phyloP scores from a whole-genome alignment of 2,329 filamentous ascomycete genomes.

The Alternaria angustiovoidea region DNA sequence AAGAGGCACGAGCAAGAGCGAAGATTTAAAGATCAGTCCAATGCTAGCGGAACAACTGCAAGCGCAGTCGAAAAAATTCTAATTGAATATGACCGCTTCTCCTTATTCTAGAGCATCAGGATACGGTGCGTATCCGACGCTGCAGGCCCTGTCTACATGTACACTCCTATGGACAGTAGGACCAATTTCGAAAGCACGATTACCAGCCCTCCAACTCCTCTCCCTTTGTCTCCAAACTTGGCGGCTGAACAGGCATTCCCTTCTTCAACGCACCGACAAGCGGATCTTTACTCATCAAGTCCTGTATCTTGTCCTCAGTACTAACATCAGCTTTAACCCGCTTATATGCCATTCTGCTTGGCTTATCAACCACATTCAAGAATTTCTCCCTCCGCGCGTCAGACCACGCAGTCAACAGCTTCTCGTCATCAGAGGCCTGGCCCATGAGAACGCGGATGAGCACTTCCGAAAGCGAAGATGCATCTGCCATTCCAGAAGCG shows the following conservation, averaged over 20 bases:
- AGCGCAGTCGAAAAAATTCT: too few species aligned
- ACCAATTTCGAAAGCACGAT: background rate
- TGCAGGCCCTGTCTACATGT: too few species aligned
- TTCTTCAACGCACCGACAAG: slow-evolving; percentile 40
- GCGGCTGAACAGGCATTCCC: slow-evolving; percentile 43
- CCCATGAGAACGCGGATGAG: slow-evolving; percentile 33
- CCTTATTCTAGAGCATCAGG: too few species aligned
- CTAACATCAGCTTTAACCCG: slow-evolving; percentile 38
- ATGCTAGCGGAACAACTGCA: too few species aligned
- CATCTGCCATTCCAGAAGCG: slow-evolving; percentile 47
- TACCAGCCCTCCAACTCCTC: slow-evolving; percentile 42
- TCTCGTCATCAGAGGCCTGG: slow-evolving; percentile 25
- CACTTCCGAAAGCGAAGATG: slow-evolving; percentile 39
- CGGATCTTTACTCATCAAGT: slow-evolving; percentile 36
- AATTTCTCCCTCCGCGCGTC: slow-evolving; percentile 47
- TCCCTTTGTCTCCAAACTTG: slow-evolving; percentile 35
- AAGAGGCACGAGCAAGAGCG: too few species aligned
- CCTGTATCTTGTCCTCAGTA: slow-evolving; percentile 35
- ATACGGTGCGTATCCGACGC: too few species aligned
- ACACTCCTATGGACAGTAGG: background rate
- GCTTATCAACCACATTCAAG: slow-evolving; percentile 45
- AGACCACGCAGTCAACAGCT: slow-evolving; percentile 48
- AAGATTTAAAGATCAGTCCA: too few species aligned
- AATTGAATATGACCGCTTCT: too few species aligned
- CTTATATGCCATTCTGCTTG: slow-evolving; percentile 38